These are phyloP conservation scores for Sporothrix dimorphospora DNA, from an alignment of 2,329 filamentous ascomycete genomes.

Conservation along the genomic window DNA sequence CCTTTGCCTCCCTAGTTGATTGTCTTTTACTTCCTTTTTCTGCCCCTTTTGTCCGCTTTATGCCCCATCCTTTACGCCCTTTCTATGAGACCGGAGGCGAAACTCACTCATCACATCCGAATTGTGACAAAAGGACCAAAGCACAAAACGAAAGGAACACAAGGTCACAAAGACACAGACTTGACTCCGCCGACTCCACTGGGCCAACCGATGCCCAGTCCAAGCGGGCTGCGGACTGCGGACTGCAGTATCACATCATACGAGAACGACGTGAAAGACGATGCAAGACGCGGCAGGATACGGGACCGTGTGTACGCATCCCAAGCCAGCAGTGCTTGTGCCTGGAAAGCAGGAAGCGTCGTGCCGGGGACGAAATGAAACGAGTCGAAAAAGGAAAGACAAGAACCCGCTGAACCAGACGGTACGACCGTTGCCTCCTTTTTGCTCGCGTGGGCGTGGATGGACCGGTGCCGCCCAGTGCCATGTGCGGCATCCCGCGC, in stretches of 20 bases:
- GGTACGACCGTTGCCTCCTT: not conserved
- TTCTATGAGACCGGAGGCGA: not conserved
- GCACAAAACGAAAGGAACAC: not conserved
- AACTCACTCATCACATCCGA: constrained; percentile 6
- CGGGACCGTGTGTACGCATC: not conserved
- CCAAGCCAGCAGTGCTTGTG: not conserved
- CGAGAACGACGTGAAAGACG: not conserved
- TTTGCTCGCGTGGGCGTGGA: not conserved
- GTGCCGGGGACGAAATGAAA: not conserved
- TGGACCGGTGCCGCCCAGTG: not conserved
- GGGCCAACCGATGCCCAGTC: not conserved
- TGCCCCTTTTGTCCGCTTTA: not conserved
- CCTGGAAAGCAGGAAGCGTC: constrained; percentile 2
- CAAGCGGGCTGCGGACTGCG: not conserved
- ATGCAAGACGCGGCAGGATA: constrained; percentile 2
- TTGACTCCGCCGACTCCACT: not conserved
- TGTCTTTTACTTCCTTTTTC: not conserved
- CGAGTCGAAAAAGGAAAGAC: not conserved
- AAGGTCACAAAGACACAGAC: not conserved
- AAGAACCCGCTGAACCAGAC: not conserved
- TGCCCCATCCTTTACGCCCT: not conserved
- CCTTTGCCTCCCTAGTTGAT: not conserved
- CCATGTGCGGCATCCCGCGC: constrained; percentile 24
- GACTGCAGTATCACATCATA: constrained; percentile 1
- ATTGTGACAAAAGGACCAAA: not conserved